Conservation (phyloP, 2,329 filamentous ascomycete species). For the Ascocoryne sarcoides region DNA sequence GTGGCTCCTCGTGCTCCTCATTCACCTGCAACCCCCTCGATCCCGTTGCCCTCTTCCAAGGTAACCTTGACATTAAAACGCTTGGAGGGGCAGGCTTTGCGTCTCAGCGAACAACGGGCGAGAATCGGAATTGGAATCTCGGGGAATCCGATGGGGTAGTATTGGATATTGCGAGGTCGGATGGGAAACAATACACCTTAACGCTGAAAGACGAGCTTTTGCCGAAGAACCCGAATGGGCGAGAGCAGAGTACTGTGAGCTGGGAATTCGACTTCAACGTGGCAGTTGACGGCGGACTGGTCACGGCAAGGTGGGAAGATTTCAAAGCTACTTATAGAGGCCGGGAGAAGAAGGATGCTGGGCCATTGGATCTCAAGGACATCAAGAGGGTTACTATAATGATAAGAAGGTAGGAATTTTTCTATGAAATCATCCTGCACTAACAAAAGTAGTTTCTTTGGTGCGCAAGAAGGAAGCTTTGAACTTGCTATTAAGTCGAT, state of each 20-base stretch:
- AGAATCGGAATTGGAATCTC: constrained; percentile 54
- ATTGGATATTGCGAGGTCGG: constrained; percentile 42
- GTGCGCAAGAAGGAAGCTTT: constrained; percentile 62
- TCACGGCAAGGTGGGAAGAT: constrained; percentile 54
- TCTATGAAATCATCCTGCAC: constrained; percentile 4
- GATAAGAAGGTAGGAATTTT: constrained; percentile 60
- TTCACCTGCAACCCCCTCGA: constrained; percentile 30
- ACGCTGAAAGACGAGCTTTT: constrained; percentile 64
- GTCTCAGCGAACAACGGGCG: constrained; percentile 58
- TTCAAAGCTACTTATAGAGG: constrained; percentile 70
- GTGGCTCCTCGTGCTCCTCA: constrained; percentile 54
- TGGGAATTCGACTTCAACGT: constrained; percentile 64
- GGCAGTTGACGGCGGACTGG: constrained; percentile 26
- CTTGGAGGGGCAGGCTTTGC: constrained; percentile 78
- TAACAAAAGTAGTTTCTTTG: constrained; percentile 53
- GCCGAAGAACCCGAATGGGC: constrained; percentile 48
- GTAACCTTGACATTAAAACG: constrained; percentile 62
- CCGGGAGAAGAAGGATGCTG: constrained; percentile 49
- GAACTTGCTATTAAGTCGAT: constrained; percentile 47
- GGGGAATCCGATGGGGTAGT: constrained; percentile 52
- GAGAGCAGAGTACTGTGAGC: constrained; percentile 62
- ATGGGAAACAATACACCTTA: constrained; percentile 64
- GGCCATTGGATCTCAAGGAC: constrained; percentile 46
- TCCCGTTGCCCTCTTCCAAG: constrained; percentile 47
- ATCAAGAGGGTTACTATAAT: constrained; percentile 66